A percentile compares a stretch with the other conserved stretches of the same genome.
Conservation (phyloP, 2,329 filamentous ascomycete genomes). For the Parasarocladium wereldwijsianum region DNA sequence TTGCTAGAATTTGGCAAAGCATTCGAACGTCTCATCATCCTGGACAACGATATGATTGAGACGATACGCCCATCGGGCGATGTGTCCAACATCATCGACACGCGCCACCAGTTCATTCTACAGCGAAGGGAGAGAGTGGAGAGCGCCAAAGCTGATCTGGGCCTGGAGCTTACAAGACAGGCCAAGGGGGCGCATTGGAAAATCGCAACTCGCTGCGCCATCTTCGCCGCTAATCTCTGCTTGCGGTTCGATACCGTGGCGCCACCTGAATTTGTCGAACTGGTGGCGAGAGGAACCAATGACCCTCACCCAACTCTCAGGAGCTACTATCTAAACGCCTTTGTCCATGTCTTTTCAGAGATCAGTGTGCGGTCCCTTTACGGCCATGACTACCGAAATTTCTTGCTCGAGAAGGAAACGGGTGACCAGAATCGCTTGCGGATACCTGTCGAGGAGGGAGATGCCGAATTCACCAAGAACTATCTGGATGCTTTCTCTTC, state of each 20-base stretch:
- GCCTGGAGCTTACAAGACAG: slow-evolving; percentile 64
- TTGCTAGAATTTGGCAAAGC: slow-evolving; percentile 86
- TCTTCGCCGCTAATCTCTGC: slow-evolving; percentile 81
- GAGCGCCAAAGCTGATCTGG: slow-evolving; percentile 64
- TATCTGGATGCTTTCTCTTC: slow-evolving; percentile 68
- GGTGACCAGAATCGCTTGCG: slow-evolving; percentile 62
- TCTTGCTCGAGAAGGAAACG: slow-evolving; percentile 61
- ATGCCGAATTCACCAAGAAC: slow-evolving; percentile 62
- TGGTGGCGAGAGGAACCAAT: slow-evolving; percentile 70
- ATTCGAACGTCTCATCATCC: slow-evolving; percentile 71
- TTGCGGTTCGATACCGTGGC: slow-evolving; percentile 85
- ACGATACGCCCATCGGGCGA: slow-evolving; percentile 56
- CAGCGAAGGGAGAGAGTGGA: slow-evolving; percentile 67
- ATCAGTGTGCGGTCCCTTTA: slow-evolving; percentile 79
- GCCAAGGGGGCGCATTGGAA: slow-evolving; percentile 87
- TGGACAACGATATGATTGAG: slow-evolving; percentile 57
- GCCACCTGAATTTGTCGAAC: slow-evolving; percentile 64
- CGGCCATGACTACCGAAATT: slow-evolving; percentile 76
- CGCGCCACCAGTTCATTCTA: slow-evolving; percentile 54
- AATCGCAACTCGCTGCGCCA: slow-evolving; percentile 75
- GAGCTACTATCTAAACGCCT: slow-evolving; percentile 64
- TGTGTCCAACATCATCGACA: slow-evolving; percentile 42
- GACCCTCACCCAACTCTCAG: slow-evolving; percentile 82
- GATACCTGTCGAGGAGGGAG: slow-evolving; percentile 57
- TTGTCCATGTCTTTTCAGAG: slow-evolving; percentile 64